Evolutionary conservation across 345 rosid genomes (phyloP).

Genomic region (Excoecaria cochinchinensis): DNA sequence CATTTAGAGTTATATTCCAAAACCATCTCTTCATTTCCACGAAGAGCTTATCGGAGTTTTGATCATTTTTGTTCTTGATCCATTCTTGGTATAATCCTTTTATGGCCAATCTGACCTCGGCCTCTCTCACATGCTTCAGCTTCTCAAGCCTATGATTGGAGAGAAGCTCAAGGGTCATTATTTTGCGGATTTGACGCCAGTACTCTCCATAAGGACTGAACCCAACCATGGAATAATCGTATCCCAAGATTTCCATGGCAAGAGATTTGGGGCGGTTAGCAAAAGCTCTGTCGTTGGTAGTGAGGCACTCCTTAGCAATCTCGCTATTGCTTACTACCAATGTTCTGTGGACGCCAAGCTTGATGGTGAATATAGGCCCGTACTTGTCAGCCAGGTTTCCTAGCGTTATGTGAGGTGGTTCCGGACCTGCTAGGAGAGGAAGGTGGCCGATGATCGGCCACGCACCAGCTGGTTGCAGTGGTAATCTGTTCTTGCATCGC

Average conservation of each 20-base stretch:
- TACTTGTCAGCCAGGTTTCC: conserved; percentile 13
- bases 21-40: conserved; percentile 41
- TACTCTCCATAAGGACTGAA: conserved; percentile 6
- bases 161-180: conserved; percentile 18
- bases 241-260: conserved; percentile 11
- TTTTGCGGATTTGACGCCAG: conserved; percentile 28
- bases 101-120: not conserved
- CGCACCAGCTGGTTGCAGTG: no score
- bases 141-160: conserved; percentile 20
- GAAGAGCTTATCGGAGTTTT: not conserved
- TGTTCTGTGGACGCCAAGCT: conserved; percentile 3
- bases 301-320: conserved; percentile 13
- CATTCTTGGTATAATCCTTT: conserved; percentile 1
- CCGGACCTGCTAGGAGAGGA: not conserved
- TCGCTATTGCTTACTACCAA: conserved; percentile 4
- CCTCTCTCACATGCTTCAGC: conserved; percentile 16
- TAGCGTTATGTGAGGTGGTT: conserved; percentile 1
- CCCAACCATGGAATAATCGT: conserved; percentile 14
- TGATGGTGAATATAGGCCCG: conserved; percentile 19
- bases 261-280: conserved; percentile 1
- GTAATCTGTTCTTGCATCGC: no score
- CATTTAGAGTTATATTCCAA: conserved; percentile 30
- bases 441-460: no score
- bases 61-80: not conserved
- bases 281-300: conserved; percentile 6